Base-by-base conservation (phyloP, 164 flowering plant species). In the Protea cynaroides region DNA sequence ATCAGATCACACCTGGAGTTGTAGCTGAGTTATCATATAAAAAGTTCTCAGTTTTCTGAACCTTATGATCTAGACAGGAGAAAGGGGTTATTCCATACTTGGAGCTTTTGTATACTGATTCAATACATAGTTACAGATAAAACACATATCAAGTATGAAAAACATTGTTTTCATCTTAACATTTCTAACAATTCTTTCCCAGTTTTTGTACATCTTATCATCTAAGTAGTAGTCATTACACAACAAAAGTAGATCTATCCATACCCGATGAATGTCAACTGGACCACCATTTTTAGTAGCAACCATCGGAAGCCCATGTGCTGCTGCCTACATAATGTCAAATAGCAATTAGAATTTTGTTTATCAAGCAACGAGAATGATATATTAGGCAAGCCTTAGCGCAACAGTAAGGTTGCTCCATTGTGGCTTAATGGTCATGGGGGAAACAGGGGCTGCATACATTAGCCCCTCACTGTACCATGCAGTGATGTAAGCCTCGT, bases 271-370 rank as follows among this genome's bases (percentile, higher is more conserved):
- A 58, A 94, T 94, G 73, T 91, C 98, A 56, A 91, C 98, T 4
- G 97, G 97, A 56, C 98, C 98, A 18, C 98, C 98, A 78, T 91
- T 94, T 76, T 85, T 94, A 18, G 97, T 94, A 46, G 98, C 98
- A 76, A 94, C 96, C 91, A 91, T 91, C 22, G 98, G 98, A 47
- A 94, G 89, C 58, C 98, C 98, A 75, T 94, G 97, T 36, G 98
- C 98, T 57, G 95, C 96, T 57, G 98, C 98, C 98, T 90, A 65
- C 70, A 81, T 62, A 25, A 44, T 64, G 61, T 38, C 8, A 21
- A 56, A 73, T 7, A 8, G 21, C 51, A 9, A 49, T 69, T 25
- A 67, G 63, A 22, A 53, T 19, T 51, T 24, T 23, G 19, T 36
- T 43, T 46, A 8, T 0, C 18, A 1, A 21, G 1, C 24, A 60